These are phyloP conservation scores for Tephrocybe sp. DNA, from an alignment of 768 basidiomycete species.

Conservation along the genomic window DNA sequence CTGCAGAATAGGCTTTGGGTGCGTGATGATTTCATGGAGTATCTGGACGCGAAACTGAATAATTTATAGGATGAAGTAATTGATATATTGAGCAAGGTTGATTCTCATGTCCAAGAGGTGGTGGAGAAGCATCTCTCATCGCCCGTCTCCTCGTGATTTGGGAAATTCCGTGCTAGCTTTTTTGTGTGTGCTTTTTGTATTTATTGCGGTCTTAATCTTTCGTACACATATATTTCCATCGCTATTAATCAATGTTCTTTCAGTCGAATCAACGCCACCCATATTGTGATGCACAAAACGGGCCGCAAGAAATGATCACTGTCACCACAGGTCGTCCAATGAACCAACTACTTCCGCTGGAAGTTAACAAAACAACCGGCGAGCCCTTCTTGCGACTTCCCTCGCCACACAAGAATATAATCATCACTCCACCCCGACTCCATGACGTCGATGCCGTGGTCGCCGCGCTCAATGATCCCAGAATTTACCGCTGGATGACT, in stretches of 20 bases:
- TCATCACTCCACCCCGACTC: conserved; percentile 49
- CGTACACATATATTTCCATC: too few relatives aligned
- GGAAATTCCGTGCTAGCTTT: background rate
- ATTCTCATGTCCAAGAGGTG: conserved; percentile 9
- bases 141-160: too few relatives aligned
- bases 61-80: conserved; percentile 11
- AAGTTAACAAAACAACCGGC: conserved; percentile 34
- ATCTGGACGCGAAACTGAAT: background rate
- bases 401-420: conserved; percentile 39
- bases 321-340: background rate
- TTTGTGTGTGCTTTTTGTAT: background rate
- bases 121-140: conserved; percentile 7
- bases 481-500: conserved; percentile 34
- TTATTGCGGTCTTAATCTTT: too few relatives aligned
- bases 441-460: conserved; percentile 33
- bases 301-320: too few relatives aligned
- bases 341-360: conserved; percentile 9
- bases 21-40: background rate
- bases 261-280: background rate
- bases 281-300: too few relatives aligned
- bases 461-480: conserved; percentile 35
- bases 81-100: conserved; percentile 11
- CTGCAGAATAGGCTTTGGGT: conserved; percentile 18
- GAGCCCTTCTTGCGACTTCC: conserved; percentile 54
- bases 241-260: background rate